Evolutionary conservation across 768 basidiomycete genomes (phyloP), one percentile per base, ranked within the genome.

Genomic region (Boletus edulis): DNA sequence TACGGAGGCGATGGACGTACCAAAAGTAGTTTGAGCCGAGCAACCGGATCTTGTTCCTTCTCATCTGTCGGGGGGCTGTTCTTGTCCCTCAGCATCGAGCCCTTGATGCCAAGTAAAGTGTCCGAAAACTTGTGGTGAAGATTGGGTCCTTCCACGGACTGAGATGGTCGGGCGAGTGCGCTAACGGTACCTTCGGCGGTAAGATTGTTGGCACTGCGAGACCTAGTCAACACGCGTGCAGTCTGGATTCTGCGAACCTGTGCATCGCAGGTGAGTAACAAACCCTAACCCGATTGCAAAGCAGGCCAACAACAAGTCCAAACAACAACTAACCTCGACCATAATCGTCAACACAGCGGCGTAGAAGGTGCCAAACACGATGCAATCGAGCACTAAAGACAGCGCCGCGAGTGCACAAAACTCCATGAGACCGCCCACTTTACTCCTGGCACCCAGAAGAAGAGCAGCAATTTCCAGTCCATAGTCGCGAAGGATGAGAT

Each of bases 401-500:
- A 98, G 70, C 2, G 94, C 94, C 0, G 95, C 97, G 15, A 98
- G 83, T 12, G 94, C 90, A 67, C 96, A 98, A 59, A 98, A 96
- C 72, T 99, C 95, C 58, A 82, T 84, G 46, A 99, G 75, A 12
- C 96, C 96, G 20, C 88, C 86, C 27, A 98, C 93, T 42, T 86
- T 87, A 57, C 85, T 86, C 61, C 87, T 84, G 3, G 93, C 94
- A 3, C 97, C 97, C 41, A 95, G 80, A 43, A 87, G 74, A 5
- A 99, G 81, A 3, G 98, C 93, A 5, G 85, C 89, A 44, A 98
- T 87, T 64, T 99, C 97, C 47, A 99, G 80, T 5, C 85, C 85
- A 59, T 97, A 99, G 69, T 99, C 97, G 31, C 95, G 79, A 49
- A 99, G 83, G 64, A 98, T 94, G 47, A 83, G 80, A 17, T 84